Conservation (phyloP, 2,329 filamentous ascomycete species). For the Gnomoniopsis sp. region DNA sequence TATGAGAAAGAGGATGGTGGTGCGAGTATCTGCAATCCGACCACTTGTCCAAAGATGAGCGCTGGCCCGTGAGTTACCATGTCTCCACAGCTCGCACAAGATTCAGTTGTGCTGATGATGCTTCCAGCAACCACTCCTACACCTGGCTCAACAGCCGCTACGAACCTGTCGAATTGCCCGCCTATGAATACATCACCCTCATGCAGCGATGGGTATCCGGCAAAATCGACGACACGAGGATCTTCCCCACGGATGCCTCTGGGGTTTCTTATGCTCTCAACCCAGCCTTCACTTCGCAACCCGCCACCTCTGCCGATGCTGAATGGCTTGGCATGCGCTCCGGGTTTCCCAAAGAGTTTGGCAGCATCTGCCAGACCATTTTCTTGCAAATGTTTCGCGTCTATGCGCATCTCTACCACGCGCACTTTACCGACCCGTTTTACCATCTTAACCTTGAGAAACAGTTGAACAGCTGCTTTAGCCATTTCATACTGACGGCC, state of each 20-base stretch:
- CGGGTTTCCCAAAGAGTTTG: constrained; percentile 76
- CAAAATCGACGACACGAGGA: constrained; percentile 73
- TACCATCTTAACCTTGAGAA: constrained; percentile 67
- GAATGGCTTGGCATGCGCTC: constrained; percentile 77
- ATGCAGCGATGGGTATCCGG: constrained; percentile 85
- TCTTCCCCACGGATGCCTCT: constrained; percentile 74
- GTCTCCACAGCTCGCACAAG: background rate
- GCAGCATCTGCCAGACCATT: constrained; percentile 74
- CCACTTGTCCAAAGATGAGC: constrained; percentile 79
- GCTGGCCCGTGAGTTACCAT: constrained; percentile 68
- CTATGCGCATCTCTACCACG: constrained; percentile 86
- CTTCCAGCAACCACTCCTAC: constrained; percentile 67
- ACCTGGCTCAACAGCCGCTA: constrained; percentile 79
- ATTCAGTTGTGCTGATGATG: constrained; percentile 14
- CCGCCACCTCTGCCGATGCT: constrained; percentile 35
- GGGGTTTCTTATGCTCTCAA: constrained; percentile 51
- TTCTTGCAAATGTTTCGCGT: constrained; percentile 89
- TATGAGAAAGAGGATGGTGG: constrained; percentile 71
- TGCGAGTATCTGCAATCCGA: constrained; percentile 70
- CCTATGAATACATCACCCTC: constrained; percentile 76
- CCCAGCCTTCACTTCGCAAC: constrained; percentile 44
- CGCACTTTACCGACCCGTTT: constrained; percentile 72
- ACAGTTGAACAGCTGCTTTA: constrained; percentile 70
- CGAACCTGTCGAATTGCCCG: constrained; percentile 74
- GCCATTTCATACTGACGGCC: constrained; percentile 66